Evolutionary conservation across 2,329 filamentous ascomycete species (phyloP).

Genomic region (Penicillium janthinellum): DNA sequence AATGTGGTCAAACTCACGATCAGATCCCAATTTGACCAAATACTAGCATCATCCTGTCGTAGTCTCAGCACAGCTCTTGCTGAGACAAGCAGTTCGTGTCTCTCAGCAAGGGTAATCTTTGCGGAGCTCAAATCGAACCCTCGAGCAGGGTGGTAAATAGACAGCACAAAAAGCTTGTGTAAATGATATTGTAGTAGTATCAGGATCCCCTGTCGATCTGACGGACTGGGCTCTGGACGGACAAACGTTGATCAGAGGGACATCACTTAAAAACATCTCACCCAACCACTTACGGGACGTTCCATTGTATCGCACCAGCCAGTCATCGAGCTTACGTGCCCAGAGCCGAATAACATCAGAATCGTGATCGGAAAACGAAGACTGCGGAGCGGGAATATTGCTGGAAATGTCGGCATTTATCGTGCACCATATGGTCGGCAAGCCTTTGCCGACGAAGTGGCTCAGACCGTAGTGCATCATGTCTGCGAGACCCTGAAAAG

Average conservation of each 20-base stretch:
- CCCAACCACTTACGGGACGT: constrained; percentile 26
- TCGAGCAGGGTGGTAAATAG: constrained; percentile 34
- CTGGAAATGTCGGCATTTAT: constrained; percentile 24
- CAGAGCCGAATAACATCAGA: constrained; percentile 32
- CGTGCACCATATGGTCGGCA: constrained; percentile 34
- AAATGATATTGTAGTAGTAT: constrained; percentile 36
- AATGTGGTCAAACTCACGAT: constrained; percentile 19
- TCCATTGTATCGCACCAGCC: constrained; percentile 34
- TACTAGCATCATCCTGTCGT: constrained; percentile 33
- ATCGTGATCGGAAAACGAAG: constrained; percentile 30
- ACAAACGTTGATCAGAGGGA: neutral
- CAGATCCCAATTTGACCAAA: constrained; percentile 38
- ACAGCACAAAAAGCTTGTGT: constrained; percentile 35
- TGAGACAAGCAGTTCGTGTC: constrained; percentile 34
- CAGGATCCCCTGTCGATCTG: constrained; percentile 33
- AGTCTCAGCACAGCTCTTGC: constrained; percentile 32
- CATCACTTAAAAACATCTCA: neutral
- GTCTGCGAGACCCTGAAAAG: constrained; percentile 31
- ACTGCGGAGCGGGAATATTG: constrained; percentile 10
- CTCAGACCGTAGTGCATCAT: constrained; percentile 36
- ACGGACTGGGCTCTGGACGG: constrained; percentile 27
- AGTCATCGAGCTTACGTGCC: constrained; percentile 33
- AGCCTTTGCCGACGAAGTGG: constrained; percentile 33
- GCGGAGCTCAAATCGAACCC: constrained; percentile 32
- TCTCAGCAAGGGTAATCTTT: constrained; percentile 30